These are phyloP conservation scores for Pueraria montana DNA, from an alignment of 306 rosid species.

Conservation along the genomic window DNA sequence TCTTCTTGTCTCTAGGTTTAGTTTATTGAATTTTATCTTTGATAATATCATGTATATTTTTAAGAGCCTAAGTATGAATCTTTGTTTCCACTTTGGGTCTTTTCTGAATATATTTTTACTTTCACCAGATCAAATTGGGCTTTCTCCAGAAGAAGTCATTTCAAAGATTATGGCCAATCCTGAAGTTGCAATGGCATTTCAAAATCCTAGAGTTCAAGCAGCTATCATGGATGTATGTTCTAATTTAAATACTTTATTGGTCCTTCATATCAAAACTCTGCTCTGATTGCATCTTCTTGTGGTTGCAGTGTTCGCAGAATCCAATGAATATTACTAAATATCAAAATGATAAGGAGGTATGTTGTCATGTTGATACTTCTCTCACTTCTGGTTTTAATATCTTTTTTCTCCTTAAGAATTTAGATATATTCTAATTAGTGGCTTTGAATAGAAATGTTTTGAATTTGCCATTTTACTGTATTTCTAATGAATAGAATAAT, in stretches of 20 bases:
- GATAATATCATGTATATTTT: conserved; percentile 11
- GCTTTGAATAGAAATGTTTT: too few species aligned
- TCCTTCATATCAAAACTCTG: conserved; percentile 31
- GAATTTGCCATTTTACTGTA: too few species aligned
- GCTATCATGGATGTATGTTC: conserved; percentile 97
- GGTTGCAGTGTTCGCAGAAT: conserved; percentile 93
- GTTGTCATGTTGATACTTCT: conserved; percentile 8
- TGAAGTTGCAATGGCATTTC: conserved; percentile 96
- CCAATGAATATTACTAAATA: conserved; percentile 89
- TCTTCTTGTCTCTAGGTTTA: conserved; percentile 1
- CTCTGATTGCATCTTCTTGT: conserved; percentile 50
- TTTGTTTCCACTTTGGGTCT: neutral
- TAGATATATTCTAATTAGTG: too few species aligned
- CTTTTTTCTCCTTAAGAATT: too few species aligned
- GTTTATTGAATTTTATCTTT: conserved; percentile 24
- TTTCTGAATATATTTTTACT: conserved; percentile 38
- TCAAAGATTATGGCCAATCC: conserved; percentile 98
- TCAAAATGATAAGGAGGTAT: conserved; percentile 99
- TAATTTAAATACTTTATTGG: conserved; percentile 24
- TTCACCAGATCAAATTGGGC: conserved; percentile 96
- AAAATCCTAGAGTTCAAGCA: conserved; percentile 97
- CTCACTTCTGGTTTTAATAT: too few species aligned
- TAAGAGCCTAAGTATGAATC: conserved; percentile 8
- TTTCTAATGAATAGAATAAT: neutral
- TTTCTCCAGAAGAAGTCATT: conserved; percentile 91